Base-by-base conservation (phyloP, 139 green algal genomes). In the Edaphochlamys debaryana region DNA sequence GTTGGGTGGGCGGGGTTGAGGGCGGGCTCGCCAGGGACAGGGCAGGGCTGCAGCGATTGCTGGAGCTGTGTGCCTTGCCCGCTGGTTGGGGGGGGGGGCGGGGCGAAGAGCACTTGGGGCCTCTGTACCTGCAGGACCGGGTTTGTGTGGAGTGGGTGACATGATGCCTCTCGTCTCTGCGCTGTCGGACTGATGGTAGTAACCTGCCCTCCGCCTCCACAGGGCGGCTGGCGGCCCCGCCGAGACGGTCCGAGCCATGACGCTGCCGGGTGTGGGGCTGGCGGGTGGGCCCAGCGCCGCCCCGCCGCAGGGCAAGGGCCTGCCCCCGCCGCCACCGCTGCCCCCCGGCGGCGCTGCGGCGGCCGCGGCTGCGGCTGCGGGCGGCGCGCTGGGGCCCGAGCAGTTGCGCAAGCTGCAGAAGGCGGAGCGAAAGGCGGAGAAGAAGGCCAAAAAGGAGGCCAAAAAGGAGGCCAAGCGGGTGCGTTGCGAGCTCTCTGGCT, bases 401-500 rank as follows among this genome's bases (percentile, higher is more conserved):
- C 48, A 90, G 75, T 72, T 85, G n/a, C 66, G 58, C 30, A 38
- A 79, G 75, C 62, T 90, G 40, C 85, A 81, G n/a, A 67, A 50
- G 36, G 74, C 70, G 67, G 79, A 80, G 42, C 82, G 80, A 42
- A 82, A 82, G 63, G 76, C 76, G 11, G 56, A 64, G 63, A 82
- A 73, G 76, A 30, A 4, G 34, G 76, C 62, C 32, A 66, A 64
- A 32, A 82, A 82, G 74, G 60, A 40, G 60, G 76, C 76, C 34
- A 82, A 73, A 34, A 32, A 45, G 38, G 58, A 32, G 56, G 54
- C 52, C 52, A 30, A 15, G 17, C 52, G 45, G 45, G 17, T 62
- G 52, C 52, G 15, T 29, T 20, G 52, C 52, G 15, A 6, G 52
- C 52, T 62, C 13, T 20, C 17, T 15, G 52, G 4, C 13, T 3